These are phyloP conservation scores for Vinca minor DNA, from an alignment of 257 asterid species.

Conservation along the genomic window DNA sequence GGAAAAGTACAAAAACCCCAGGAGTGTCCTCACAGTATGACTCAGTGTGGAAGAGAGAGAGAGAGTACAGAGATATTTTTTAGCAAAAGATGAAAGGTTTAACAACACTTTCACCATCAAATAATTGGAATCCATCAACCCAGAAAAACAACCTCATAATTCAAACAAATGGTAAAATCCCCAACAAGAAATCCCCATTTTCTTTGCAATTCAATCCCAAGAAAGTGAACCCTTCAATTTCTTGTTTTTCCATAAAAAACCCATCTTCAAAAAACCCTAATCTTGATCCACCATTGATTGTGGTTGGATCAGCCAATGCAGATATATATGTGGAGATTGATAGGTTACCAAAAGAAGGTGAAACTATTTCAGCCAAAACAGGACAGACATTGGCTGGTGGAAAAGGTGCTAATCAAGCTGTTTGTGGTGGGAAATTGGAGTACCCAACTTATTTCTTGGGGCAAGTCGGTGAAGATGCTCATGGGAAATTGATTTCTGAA, in stretches of 20 bases:
- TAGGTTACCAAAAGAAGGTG: constrained; percentile 74
- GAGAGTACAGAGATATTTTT: neutral
- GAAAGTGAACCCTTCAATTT: constrained; percentile 33
- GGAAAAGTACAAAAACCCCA: neutral
- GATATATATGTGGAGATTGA: constrained; percentile 87
- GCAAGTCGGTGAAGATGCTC: constrained; percentile 82
- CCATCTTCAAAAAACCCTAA: constrained; percentile 20
- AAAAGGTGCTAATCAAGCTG: constrained; percentile 96
- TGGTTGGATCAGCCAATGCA: constrained; percentile 97
- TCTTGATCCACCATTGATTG: constrained; percentile 54
- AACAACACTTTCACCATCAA: constrained; percentile 37
- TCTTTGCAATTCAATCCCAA: constrained; percentile 20
- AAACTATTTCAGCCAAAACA: constrained; percentile 69
- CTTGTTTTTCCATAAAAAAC: constrained; percentile 34
- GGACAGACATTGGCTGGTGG: constrained; percentile 91
- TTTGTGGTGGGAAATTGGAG: constrained; percentile 59
- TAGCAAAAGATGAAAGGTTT: constrained; percentile 30
- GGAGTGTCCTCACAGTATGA: neutral
- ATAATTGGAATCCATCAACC: constrained; percentile 25
- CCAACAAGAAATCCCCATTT: neutral
- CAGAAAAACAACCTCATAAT: constrained; percentile 16
- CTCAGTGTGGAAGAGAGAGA: neutral
- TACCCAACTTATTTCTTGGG: constrained; percentile 83
- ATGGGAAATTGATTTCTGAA: constrained; percentile 64
- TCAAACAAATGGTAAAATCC: constrained; percentile 14